These are phyloP conservation scores for Fistulina hepatica DNA, from an alignment of 1,284 basidiomycete species.

Conservation along the genomic window DNA sequence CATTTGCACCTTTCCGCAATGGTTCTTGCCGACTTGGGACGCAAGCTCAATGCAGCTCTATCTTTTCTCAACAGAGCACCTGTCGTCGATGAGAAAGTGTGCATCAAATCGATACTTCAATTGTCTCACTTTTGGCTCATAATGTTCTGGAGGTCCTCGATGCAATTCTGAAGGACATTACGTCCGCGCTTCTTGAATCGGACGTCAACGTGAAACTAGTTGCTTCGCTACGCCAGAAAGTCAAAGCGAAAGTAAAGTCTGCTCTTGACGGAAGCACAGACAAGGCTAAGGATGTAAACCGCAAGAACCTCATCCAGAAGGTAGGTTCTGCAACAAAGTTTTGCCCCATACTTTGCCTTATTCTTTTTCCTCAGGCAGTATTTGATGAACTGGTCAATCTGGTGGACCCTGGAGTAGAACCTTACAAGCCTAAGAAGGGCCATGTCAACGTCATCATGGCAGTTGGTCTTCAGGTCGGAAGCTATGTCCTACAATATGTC, in stretches of 20 bases:
- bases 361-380: conserved; percentile 63
- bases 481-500: conserved; percentile 7
- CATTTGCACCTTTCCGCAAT: conserved; percentile 42
- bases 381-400: conserved; percentile 95
- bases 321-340: conserved; percentile 29
- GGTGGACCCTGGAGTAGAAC: conserved; percentile 90
- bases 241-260: conserved; percentile 79
- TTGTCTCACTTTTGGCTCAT: conserved; percentile 9
- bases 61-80: conserved; percentile 82
- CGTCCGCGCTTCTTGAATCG: conserved; percentile 86
- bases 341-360: conserved; percentile 2
- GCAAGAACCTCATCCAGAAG: conserved; percentile 85
- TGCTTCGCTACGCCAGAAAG: conserved; percentile 75
- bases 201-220: conserved; percentile 99
- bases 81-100: conserved; percentile 82
- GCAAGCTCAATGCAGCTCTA: conserved; percentile 88
- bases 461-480: conserved; percentile 79
- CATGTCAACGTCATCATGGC: conserved; percentile 96
- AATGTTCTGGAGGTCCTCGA: conserved; percentile 63
- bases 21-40: conserved; percentile 95
- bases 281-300: conserved; percentile 70
- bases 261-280: conserved; percentile 63
- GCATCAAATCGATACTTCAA: conserved; percentile 12
- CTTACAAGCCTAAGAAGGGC: conserved; percentile 95
- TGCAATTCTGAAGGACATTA: conserved; percentile 90